Evolutionary conservation across 495 filamentous ascomycete genomes (phyloP).

Genomic region (Gamarada debralockiae): DNA sequence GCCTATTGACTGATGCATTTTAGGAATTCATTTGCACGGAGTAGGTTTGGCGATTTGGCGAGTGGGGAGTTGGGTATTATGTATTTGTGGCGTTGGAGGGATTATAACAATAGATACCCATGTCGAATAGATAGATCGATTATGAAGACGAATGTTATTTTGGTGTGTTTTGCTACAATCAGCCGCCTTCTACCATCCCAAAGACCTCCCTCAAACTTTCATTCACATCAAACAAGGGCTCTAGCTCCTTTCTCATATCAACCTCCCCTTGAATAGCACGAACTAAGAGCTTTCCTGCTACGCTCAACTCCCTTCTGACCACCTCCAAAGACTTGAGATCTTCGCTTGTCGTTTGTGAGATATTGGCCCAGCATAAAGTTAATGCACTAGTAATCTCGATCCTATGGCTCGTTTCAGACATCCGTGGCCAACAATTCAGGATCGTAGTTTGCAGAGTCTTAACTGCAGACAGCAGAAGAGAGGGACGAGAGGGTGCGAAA

Average conservation of each 20-base stretch:
- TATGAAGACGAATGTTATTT: no score
- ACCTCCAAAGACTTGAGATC: no score
- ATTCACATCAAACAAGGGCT: constrained; percentile 38
- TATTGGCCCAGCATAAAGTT: neutral
- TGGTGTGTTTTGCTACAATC: no score
- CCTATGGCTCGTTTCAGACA: constrained; percentile 26
- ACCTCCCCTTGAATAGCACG: constrained; percentile 29
- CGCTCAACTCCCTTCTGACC: constrained; percentile 37
- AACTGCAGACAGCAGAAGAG: constrained; percentile 50
- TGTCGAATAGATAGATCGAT: no score
- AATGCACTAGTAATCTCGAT: neutral
- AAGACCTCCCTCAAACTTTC: constrained; percentile 32
- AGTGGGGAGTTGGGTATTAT: no score
- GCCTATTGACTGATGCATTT: constrained; percentile 57
- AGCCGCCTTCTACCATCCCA: no score
- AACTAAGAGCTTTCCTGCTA: constrained; percentile 66
- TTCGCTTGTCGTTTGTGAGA: neutral
- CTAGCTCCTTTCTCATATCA: constrained; percentile 16
- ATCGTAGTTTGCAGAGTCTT: constrained; percentile 55
- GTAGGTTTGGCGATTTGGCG: no score
- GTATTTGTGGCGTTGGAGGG: no score
- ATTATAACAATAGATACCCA: no score
- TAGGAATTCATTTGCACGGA: no score
- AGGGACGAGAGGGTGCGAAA: constrained; percentile 56
- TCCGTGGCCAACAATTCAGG: constrained; percentile 68